These are phyloP conservation scores for Takashimella koratensis DNA, from an alignment of 1,284 basidiomycete species.

Conservation along the genomic window DNA sequence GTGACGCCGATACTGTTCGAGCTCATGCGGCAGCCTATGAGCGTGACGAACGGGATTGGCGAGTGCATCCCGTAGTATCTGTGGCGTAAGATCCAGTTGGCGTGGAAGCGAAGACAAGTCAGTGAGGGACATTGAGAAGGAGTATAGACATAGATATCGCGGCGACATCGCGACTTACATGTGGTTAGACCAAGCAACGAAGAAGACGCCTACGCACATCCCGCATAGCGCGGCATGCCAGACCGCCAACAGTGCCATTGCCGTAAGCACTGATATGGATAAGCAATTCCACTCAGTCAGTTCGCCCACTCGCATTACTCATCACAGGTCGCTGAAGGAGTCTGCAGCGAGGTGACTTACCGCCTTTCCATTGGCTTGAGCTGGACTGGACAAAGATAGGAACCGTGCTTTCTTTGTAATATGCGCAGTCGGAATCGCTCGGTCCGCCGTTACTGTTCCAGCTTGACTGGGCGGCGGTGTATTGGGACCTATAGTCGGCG, in stretches of 20 bases:
- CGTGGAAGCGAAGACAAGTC: no score
- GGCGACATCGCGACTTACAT: slow-evolving; percentile 17
- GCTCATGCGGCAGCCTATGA: slow-evolving; percentile 30
- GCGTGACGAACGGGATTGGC: slow-evolving; percentile 24
- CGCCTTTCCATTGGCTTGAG: slow-evolving; percentile 6
- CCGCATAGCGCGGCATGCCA: slow-evolving; percentile 28
- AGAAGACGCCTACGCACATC: slow-evolving; percentile 27
- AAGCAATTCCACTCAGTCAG: no score
- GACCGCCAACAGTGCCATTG: background rate
- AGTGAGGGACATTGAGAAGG: no score
- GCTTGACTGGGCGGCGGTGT: slow-evolving; percentile 6
- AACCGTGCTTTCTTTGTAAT: slow-evolving; percentile 21
- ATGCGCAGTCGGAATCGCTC: slow-evolving; percentile 17
- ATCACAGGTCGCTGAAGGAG: no score
- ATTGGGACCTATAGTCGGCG: slow-evolving; percentile 15
- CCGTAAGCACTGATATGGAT: slow-evolving; percentile 1
- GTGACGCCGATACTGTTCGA: slow-evolving; percentile 32
- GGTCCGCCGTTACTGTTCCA: slow-evolving; percentile 24
- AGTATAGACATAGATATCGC: no score
- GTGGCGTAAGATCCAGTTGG: background rate
- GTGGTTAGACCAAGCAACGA: slow-evolving; percentile 28
- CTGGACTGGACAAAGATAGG: slow-evolving; percentile 18
- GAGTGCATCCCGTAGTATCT: slow-evolving; percentile 34
- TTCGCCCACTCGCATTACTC: no score
- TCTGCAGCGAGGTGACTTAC: slow-evolving; percentile 14